A percentile compares a stretch with the other conserved stretches of the same genome.
Evolutionary conservation across 192 early-diverging fungal genomes (phyloP).

Genomic region (Coemansia sp.): DNA sequence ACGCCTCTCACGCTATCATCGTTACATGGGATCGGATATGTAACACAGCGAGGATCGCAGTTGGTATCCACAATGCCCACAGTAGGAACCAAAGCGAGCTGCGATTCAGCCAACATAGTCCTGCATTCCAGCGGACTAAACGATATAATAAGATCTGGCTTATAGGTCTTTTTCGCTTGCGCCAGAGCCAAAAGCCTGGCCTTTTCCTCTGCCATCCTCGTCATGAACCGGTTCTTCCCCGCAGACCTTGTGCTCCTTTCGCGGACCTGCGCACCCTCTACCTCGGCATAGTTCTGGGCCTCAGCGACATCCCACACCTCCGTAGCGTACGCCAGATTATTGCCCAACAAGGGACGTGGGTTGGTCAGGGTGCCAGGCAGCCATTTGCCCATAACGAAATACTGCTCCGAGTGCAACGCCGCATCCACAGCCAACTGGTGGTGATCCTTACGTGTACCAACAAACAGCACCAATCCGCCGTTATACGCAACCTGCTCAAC

Average conservation of each 20-base stretch:
- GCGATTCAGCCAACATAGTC: constrained; percentile 79
- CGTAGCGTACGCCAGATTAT: constrained; percentile 9
- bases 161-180: constrained; percentile 51
- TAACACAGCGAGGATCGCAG: constrained; percentile 77
- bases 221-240: constrained; percentile 10
- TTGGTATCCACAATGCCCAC: constrained; percentile 92
- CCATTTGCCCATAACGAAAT: constrained; percentile 80
- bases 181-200: background rate
- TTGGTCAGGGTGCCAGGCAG: constrained; percentile 89
- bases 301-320: constrained; percentile 40
- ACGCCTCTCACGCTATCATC: constrained; percentile 83
- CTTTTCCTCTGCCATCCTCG: constrained; percentile 25
- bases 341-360: constrained; percentile 37
- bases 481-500: constrained; percentile 65
- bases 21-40: constrained; percentile 93
- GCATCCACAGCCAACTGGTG: constrained; percentile 72
- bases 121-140: constrained; percentile 81
- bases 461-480: constrained; percentile 84
- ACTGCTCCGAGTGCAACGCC: constrained; percentile 70
- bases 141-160: constrained; percentile 80
- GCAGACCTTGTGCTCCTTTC: background rate
- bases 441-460: constrained; percentile 72
- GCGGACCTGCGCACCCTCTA: background rate
- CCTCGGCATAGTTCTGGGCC: constrained; percentile 19
- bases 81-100: constrained; percentile 75